Base-by-base conservation (phyloP, 371 early-diverging fungal species). In the Mortierella sp. region DNA sequence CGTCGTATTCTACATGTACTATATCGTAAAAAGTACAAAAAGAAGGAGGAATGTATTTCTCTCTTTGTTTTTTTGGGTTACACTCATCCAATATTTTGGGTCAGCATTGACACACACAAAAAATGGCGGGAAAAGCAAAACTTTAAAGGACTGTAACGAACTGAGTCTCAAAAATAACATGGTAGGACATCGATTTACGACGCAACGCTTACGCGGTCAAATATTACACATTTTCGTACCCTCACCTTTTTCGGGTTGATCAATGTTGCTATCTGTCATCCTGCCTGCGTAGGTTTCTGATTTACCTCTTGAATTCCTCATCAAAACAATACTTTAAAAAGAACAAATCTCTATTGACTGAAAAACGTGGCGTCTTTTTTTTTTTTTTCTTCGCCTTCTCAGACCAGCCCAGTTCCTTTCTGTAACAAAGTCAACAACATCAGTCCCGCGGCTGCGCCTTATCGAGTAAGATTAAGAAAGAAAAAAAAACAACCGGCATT, bases 81-180 rank as follows among this genome's bases (percentile, higher is more conserved):
- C 63, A 50, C 63, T 6, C 50, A 63, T 33, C 32, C 24, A 41
- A 28, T 47, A 32, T 47, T 62, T 62, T 62, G 62, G 41, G 15
- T 24, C 65, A 52, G 15, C 61, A 32, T 36, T 36, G 4, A 60
- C 60, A 38, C 8, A 33, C 4, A 32, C 43, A 43, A 67, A 67
- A 67, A 67, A 58, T 43, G 59, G 67, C 67, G 67, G 67, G 67
- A 67, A 67, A 67, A 41, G 21, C 11, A n/a, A 13, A 60, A 38
- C 53, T 16, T 32, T 21, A 21, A 36, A n/a, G 16, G 38, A 36
- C 50, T 33, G 28, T 28, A 32, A 40, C 36, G 22, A 64, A 45
- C 47, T 43, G 63, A 62, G 63, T 60, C 61, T 60, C 1, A 60
- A 60, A 60, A 38, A 11, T 21, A 60, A 11, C 41, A 60, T n/a